Conservation (phyloP, 2,329 filamentous ascomycete species). For the Cladosporium sp. region DNA sequence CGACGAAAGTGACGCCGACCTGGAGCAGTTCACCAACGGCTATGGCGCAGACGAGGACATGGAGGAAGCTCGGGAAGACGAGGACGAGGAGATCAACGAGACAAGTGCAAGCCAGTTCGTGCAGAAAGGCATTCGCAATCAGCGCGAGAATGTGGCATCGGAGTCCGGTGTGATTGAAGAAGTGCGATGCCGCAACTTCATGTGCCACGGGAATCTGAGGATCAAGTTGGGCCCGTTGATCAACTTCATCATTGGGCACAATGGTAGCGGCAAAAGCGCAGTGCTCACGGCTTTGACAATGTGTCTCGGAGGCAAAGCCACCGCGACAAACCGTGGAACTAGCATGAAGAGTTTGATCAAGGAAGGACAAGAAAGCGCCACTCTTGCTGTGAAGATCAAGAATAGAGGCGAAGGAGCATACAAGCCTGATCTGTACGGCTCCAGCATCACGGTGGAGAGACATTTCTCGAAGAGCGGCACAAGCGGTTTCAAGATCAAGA, state of each 20-base stretch:
- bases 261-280: conserved; percentile 96
- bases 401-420: conserved; percentile 86
- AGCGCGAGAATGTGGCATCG: conserved; percentile 67
- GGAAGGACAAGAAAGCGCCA: conserved; percentile 73
- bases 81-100: conserved; percentile 35
- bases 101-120: conserved; percentile 36
- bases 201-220: conserved; percentile 85
- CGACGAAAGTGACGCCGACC: conserved; percentile 31
- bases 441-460: conserved; percentile 86
- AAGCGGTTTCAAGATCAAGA: conserved; percentile 87
- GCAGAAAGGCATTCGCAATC: conserved; percentile 31
- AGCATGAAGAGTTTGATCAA: conserved; percentile 91
- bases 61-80: conserved; percentile 29
- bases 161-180: conserved; percentile 86
- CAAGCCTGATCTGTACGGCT: conserved; percentile 77
- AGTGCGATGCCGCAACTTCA: conserved; percentile 88
- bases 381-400: conserved; percentile 82
- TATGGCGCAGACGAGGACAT: conserved; percentile 20
- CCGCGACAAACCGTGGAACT: conserved; percentile 86
- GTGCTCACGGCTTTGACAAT: conserved; percentile 90
- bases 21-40: conserved; percentile 22
- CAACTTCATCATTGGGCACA: conserved; percentile 97
- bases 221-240: conserved; percentile 89
- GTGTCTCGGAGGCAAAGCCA: conserved; percentile 92
- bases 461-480: conserved; percentile 75